Conservation (phyloP, 1,139 yeast species). For the Lodderomyces oxycetoniae region DNA sequence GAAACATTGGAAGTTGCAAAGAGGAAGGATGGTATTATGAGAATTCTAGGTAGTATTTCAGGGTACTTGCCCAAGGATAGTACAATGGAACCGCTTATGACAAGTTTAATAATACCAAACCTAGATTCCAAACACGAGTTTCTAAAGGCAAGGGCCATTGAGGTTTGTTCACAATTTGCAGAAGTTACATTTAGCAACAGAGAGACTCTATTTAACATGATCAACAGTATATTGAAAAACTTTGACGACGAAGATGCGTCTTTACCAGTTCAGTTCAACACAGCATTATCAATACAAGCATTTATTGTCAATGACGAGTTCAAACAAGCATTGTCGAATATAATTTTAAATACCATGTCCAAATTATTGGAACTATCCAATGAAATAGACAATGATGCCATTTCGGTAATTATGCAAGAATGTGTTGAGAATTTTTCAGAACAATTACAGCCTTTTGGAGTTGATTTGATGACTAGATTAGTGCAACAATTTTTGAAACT, state of each 20-base stretch:
- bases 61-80: constrained; percentile 56
- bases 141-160: constrained; percentile 80
- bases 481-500: constrained; percentile 76
- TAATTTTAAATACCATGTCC: constrained; percentile 80
- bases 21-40: constrained; percentile 73
- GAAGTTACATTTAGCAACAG: constrained; percentile 51
- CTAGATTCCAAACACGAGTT: constrained; percentile 65
- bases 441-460: constrained; percentile 91
- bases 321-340: constrained; percentile 58
- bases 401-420: constrained; percentile 91
- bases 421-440: constrained; percentile 86
- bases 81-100: constrained; percentile 62
- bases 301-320: constrained; percentile 63
- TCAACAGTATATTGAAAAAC: constrained; percentile 62
- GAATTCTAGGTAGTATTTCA: constrained; percentile 72
- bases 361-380: constrained; percentile 70
- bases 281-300: constrained; percentile 82
- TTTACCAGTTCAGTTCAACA: constrained; percentile 78
- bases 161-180: constrained; percentile 67
- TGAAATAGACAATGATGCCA: constrained; percentile 80
- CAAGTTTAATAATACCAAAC: constrained; percentile 65
- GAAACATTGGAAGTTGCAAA: constrained; percentile 59
- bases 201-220: constrained; percentile 49
- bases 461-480: constrained; percentile 74
- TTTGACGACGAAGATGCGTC: constrained; percentile 42